phyloP scores from a whole-genome alignment of 805 yeast genomes.

The Diddensiella caesifluorescens region DNA sequence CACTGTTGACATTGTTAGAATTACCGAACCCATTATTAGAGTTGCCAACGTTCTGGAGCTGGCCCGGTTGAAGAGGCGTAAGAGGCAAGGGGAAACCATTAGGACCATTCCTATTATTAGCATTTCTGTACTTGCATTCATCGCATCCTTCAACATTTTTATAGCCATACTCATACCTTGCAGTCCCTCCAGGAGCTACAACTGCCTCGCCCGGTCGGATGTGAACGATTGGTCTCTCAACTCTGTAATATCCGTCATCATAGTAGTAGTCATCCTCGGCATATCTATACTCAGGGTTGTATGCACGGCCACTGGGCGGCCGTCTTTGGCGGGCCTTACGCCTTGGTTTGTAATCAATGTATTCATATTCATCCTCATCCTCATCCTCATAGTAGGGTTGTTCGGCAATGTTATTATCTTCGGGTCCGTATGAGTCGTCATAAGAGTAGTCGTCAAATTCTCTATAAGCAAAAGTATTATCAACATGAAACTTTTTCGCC shows the following conservation, averaged over 20 bases:
- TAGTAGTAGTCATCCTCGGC: constrained; percentile 4
- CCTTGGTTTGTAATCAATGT: too few relatives aligned
- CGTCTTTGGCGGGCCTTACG: too few relatives aligned
- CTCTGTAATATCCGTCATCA: constrained; percentile 1
- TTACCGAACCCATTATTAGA: too few relatives aligned
- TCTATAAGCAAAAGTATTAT: too few relatives aligned
- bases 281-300: neutral
- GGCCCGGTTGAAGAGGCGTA: neutral
- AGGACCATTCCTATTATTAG: neutral
- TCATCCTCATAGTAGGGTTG: neutral
- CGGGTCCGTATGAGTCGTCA: neutral
- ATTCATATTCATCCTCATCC: constrained; percentile 1
- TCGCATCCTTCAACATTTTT: too few relatives aligned
- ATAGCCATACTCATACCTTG: too few relatives aligned
- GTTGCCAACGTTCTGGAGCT: too few relatives aligned
- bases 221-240: neutral
- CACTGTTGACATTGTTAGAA: neutral
- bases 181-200: too few relatives aligned
- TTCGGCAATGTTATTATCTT: neutral
- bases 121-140: too few relatives aligned
- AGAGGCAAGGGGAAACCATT: neutral
- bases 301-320: too few relatives aligned
- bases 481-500: too few relatives aligned
- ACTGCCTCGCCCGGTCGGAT: neutral
- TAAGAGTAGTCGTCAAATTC: neutral